Evolutionary conservation across 257 asterid species (phyloP), one percentile per base, ranked within the genome.

Genomic region (Scutellaria minor): DNA sequence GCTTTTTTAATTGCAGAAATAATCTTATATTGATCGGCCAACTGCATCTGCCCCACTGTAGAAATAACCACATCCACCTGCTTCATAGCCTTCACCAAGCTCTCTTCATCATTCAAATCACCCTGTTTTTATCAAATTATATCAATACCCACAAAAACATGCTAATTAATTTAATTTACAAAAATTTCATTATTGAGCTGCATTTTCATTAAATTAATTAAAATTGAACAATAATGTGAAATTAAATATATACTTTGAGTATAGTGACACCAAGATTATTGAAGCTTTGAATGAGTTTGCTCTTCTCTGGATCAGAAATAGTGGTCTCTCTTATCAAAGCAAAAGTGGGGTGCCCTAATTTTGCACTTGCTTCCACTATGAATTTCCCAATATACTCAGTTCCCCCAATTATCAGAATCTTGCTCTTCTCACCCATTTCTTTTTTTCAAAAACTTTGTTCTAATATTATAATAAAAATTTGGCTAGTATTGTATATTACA

Each of bases 11-110:
- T 87, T 5, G 96, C 93, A 65, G 80, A 84, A 81, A 89, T 82
- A 66, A 89, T 79, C 80, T 87, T 85, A 3, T n/a, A 44, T 60
- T 89, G 96, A 75, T 87, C 93, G 1, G 58, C 81, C 48, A 87
- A 60, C 54, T 87, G 96, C 63, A 71, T 7, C 37, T 54, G 56
- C 0, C 96, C 93, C 14, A 89, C 79, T 1, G 87, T 75, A 11
- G 96, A 89, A 53, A 87, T 85, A 5, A 89, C 96, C 54, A 89
- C 91, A 78, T 89, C 93, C 66, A 87, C 96, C 12, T 84, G 85
- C 73, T 87, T 89, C 13, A 87, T 76, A 3, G 96, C 91, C 77
- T 87, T 81, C 83, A 87, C 80, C 77, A 89, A 75, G 66, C 91
- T 84, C 68, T 73, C 89, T 13, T 85, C 83, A 68, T 87, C 90